These are phyloP conservation scores for Theileria orientalis DNA, from an alignment of 169 alveolate species.

Conservation along the genomic window DNA sequence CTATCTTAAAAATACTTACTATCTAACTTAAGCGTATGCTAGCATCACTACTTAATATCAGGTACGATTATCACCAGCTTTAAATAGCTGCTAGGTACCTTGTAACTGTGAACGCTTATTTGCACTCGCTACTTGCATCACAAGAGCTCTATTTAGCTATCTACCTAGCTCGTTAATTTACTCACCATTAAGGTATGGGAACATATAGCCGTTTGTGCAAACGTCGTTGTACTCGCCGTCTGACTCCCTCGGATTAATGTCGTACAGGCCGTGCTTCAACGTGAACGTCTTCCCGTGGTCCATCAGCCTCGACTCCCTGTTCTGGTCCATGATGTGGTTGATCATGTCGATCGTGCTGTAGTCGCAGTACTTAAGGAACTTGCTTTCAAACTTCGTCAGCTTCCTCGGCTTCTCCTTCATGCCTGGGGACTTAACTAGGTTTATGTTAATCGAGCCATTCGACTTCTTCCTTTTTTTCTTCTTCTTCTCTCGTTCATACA, in stretches of 20 bases:
- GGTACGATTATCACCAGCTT: too few relatives aligned
- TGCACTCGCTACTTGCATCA: neutral
- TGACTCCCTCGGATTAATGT: neutral
- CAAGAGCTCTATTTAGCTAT: neutral
- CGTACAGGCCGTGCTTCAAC: neutral
- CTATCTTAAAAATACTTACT: too few relatives aligned
- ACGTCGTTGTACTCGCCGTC: neutral
- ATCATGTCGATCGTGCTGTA: conserved; percentile 11
- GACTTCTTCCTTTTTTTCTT: conserved; percentile 6
- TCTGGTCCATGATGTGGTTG: neutral
- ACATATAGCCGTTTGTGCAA: neutral
- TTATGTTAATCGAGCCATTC: neutral
- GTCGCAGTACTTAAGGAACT: neutral
- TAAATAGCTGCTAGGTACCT: too few relatives aligned
- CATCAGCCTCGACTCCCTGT: neutral
- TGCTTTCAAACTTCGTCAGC: conserved; percentile 1
- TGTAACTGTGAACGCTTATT: too few relatives aligned
- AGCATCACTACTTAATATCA: too few relatives aligned
- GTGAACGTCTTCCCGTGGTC: conserved; percentile 2
- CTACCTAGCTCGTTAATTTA: neutral
- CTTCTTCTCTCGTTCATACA: neutral
- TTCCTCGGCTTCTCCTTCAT: neutral
- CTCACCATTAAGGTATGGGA: neutral
- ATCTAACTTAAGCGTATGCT: too few relatives aligned
- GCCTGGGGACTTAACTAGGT: neutral